Conservation (phyloP, 768 basidiomycete genomes). For the Lactifluus pinguis region DNA sequence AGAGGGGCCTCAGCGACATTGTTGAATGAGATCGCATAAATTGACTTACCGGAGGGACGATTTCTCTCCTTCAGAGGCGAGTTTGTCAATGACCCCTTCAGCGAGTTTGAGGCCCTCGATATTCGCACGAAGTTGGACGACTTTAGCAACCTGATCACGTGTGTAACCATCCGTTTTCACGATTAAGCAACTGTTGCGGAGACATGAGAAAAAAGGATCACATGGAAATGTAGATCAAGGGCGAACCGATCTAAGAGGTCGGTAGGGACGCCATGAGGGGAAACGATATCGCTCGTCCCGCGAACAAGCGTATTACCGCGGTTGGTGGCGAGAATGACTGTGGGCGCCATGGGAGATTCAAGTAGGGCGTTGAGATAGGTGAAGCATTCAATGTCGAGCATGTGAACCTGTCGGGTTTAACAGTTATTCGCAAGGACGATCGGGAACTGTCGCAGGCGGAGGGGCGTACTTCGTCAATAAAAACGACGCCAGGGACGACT, state of each 20-base stretch:
- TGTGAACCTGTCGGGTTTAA: conserved; percentile 66
- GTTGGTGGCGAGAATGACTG: conserved; percentile 95
- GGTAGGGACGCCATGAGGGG: conserved; percentile 89
- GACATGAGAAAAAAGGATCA: not conserved
- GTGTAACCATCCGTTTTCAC: conserved; percentile 85
- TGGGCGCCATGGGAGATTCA: conserved; percentile 95
- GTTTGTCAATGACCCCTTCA: conserved; percentile 63
- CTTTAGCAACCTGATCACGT: conserved; percentile 76
- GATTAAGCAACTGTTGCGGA: conserved; percentile 69
- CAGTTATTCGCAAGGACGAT: not conserved
- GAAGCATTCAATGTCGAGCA: conserved; percentile 99
- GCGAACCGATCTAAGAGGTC: conserved; percentile 85
- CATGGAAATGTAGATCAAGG: not conserved
- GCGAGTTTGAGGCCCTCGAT: conserved; percentile 79
- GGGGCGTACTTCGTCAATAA: conserved; percentile 86
- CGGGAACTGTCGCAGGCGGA: not conserved
- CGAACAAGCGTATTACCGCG: conserved; percentile 87
- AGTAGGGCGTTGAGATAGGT: conserved; percentile 94
- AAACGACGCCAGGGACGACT: conserved; percentile 94
- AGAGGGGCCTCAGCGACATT: conserved; percentile 4
- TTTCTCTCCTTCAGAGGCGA: conserved; percentile 76
- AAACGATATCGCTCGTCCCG: conserved; percentile 84
- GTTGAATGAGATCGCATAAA: not conserved
- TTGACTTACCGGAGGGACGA: conserved; percentile 62
- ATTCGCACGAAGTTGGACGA: conserved; percentile 77